Percentiles rank a stretch among this genome's conserved stretches.
These are phyloP conservation scores for Rickenella mellea DNA, from an alignment of 768 basidiomycete species.

Conservation along the genomic window DNA sequence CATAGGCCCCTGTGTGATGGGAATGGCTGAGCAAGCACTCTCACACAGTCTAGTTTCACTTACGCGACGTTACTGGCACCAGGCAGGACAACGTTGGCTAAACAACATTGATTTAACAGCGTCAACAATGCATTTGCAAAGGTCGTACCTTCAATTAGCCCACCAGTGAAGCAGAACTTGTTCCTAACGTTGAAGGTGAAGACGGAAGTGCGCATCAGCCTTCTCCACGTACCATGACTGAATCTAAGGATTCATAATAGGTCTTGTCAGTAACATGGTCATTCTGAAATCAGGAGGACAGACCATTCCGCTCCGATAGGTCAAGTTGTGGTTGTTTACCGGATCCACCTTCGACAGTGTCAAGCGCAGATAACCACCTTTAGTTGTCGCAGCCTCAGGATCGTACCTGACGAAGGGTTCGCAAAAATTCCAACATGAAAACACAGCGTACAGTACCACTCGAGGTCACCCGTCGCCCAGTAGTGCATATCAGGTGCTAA, in stretches of 20 bases:
- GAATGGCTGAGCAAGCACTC: too few relatives aligned
- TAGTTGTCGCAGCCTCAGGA: constrained; percentile 40
- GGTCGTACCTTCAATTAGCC: constrained; percentile 53
- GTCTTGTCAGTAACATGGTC: constrained; percentile 6
- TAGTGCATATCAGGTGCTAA: constrained; percentile 57
- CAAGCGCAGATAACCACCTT: constrained; percentile 38
- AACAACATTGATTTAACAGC: too few relatives aligned
- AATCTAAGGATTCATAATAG: constrained; percentile 16
- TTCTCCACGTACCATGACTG: constrained; percentile 19
- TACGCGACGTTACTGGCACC: too few relatives aligned
- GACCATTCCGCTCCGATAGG: constrained; percentile 30
- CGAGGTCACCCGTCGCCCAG: too few relatives aligned
- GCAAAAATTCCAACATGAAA: neutral
- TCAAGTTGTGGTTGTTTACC: constrained; percentile 35
- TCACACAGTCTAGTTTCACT: constrained; percentile 97
- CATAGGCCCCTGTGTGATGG: constrained; percentile 29
- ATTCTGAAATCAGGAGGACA: neutral
- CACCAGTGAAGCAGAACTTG: constrained; percentile 78
- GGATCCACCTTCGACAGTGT: constrained; percentile 33
- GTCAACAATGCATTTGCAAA: too few relatives aligned
- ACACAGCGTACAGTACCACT: neutral
- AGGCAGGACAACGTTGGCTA: constrained; percentile 30
- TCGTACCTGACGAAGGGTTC: constrained; percentile 49
- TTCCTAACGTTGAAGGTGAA: constrained; percentile 32
- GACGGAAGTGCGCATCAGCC: too few relatives aligned